phyloP scores from a whole-genome alignment of 805 yeast genomes.

The Jamesozyma spencerorum region DNA sequence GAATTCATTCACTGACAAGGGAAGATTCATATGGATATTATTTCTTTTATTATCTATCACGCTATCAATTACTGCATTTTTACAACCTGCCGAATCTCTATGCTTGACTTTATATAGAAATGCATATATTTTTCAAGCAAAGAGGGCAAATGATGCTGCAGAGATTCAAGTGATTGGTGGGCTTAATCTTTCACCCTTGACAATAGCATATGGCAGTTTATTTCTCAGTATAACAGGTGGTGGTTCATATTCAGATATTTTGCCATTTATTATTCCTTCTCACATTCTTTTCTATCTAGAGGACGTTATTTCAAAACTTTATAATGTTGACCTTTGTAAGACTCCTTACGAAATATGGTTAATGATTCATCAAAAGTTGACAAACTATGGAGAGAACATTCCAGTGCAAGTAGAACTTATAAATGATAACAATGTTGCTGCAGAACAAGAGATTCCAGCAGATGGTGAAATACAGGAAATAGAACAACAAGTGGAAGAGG shows the following conservation, averaged over 20 bases:
- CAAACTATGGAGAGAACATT: background rate
- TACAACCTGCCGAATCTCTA: constrained; percentile 22
- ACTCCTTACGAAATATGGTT: constrained; percentile 22
- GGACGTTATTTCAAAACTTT: constrained; percentile 18
- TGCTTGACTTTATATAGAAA: constrained; percentile 23
- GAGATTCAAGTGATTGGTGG: constrained; percentile 19
- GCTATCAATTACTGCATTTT: constrained; percentile 17
- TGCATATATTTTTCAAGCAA: constrained; percentile 20
- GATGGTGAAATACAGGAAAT: too few relatives aligned
- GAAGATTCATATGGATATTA: constrained; percentile 23
- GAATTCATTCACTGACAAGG: constrained; percentile 17
- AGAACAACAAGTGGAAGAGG: too few relatives aligned
- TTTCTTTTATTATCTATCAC: constrained; percentile 12
- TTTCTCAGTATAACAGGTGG: too few relatives aligned
- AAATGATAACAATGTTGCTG: background rate
- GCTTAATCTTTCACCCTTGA: constrained; percentile 13
- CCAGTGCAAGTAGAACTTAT: background rate
- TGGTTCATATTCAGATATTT: constrained; percentile 15
- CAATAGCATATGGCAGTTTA: too few relatives aligned
- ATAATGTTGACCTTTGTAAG: constrained; percentile 22
- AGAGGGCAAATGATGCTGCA: too few relatives aligned
- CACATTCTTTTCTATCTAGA: constrained; percentile 24
- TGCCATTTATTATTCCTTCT: constrained; percentile 24
- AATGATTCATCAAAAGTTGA: constrained; percentile 1
- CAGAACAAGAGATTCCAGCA: too few relatives aligned